Percentiles rank a stretch among this genome's conserved stretches.
Evolutionary conservation across 208 protist genomes (phyloP).

Genomic region (Trypanosoma mega): DNA sequence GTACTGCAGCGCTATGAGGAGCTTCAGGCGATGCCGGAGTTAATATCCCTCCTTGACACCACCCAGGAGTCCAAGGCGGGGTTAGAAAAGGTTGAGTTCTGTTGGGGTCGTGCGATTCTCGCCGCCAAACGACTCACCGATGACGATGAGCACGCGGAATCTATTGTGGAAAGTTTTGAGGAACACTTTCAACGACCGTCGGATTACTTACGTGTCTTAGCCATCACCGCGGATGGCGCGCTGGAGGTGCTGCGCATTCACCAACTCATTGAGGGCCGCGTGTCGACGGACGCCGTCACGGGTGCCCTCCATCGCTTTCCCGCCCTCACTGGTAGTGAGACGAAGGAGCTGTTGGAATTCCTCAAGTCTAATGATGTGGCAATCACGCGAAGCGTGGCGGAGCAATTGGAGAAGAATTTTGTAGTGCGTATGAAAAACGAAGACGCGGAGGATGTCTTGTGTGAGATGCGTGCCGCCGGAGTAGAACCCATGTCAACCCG

Average conservation of each 20-base stretch:
- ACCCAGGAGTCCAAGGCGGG: neutral
- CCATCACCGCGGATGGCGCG: constrained; percentile 32
- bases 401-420: constrained; percentile 66
- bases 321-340: constrained; percentile 28
- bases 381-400: constrained; percentile 34
- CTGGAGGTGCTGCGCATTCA: constrained; percentile 37
- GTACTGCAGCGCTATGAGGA: constrained; percentile 82
- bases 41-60: constrained; percentile 10
- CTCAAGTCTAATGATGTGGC: constrained; percentile 36
- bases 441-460: constrained; percentile 60
- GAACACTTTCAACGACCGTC: constrained; percentile 52
- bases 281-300: constrained; percentile 45
- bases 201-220: constrained; percentile 55
- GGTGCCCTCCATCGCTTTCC: constrained; percentile 64
- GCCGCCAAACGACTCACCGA: constrained; percentile 44
- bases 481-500: constrained; percentile 65
- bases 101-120: constrained; percentile 62
- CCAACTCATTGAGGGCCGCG: constrained; percentile 32
- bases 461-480: constrained; percentile 48
- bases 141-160: constrained; percentile 67
- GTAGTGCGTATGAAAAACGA: constrained; percentile 75
- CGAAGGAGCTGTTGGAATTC: constrained; percentile 48
- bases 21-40: constrained; percentile 41
- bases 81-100: constrained; percentile 38
- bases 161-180: constrained; percentile 74